phyloP scores from a whole-genome alignment of 2,329 filamentous ascomycete genomes.

The Talaromyces sp. region DNA sequence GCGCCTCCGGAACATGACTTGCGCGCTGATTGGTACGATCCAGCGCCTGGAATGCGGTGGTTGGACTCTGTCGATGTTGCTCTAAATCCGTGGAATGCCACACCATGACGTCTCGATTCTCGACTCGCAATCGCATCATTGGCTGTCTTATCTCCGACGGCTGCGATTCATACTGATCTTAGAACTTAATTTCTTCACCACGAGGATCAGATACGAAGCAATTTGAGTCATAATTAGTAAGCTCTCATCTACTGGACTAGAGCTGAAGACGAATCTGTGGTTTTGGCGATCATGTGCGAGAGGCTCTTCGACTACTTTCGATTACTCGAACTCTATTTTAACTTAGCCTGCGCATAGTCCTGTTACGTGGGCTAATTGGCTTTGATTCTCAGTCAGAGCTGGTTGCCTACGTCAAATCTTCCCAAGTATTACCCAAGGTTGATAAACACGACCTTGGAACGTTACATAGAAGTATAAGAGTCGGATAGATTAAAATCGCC shows the following conservation, averaged over 20 bases:
- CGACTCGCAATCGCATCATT: background rate
- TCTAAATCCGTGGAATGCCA: background rate
- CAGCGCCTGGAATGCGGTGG: background rate
- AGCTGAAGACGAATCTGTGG: background rate
- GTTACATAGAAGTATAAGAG: too few species aligned
- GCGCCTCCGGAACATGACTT: background rate
- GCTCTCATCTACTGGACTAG: background rate
- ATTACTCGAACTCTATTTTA: too few species aligned
- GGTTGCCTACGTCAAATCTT: too few species aligned
- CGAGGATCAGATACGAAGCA: background rate
- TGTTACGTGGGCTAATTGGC: too few species aligned
- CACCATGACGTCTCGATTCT: background rate
- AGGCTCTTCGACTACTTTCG: too few species aligned
- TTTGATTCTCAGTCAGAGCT: too few species aligned
- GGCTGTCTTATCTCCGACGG: background rate
- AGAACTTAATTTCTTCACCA: background rate
- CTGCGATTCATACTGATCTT: background rate
- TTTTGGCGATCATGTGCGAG: background rate
- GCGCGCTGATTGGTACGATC: background rate
- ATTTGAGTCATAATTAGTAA: background rate
- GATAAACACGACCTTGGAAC: too few species aligned
- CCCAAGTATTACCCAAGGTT: too few species aligned
- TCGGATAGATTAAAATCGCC: too few species aligned
- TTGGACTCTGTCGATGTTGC: background rate
- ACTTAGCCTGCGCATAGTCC: too few species aligned